Evolutionary conservation across 192 early-diverging fungal species (phyloP).

Genomic region (Coemansia sp.): DNA sequence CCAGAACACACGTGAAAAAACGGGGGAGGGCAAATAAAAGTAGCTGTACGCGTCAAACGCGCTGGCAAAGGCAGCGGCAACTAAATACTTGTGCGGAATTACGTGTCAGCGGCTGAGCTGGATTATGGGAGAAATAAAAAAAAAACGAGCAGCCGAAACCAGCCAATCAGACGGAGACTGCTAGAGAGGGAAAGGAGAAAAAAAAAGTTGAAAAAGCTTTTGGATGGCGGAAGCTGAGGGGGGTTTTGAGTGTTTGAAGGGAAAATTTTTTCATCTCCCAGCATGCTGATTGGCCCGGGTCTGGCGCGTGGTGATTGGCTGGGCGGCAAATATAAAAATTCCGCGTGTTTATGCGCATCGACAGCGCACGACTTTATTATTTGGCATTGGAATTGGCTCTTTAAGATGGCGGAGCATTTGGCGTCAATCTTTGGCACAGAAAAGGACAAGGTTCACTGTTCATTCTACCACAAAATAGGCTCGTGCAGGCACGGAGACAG

Average conservation of each 20-base stretch:
- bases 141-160: not conserved
- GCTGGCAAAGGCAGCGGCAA: not conserved
- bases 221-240: no score
- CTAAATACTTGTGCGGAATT: slow-evolving; percentile 3
- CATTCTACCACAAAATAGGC: slow-evolving; percentile 99
- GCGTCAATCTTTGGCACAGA: slow-evolving; percentile 96
- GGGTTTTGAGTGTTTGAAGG: not conserved
- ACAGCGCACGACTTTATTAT: slow-evolving; percentile 1
- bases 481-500: slow-evolving; percentile 97
- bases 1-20: slow-evolving; percentile 2
- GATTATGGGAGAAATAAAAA: slow-evolving; percentile 7
- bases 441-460: slow-evolving; percentile 99
- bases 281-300: slow-evolving; percentile 8
- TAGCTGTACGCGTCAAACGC: slow-evolving; percentile 5
- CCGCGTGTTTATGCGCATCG: not conserved
- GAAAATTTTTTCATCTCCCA: not conserved
- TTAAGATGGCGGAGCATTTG: slow-evolving; percentile 73
- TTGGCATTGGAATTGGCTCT: not conserved
- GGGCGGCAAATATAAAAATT: not conserved
- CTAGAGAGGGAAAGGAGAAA: slow-evolving; percentile 14
- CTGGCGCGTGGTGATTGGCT: slow-evolving; percentile 22
- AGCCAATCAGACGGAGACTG: slow-evolving; percentile 11
- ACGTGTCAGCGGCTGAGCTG: not conserved
- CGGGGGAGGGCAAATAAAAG: slow-evolving; percentile 1
- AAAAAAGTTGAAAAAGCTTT: not conserved